Base-by-base conservation (phyloP, 768 basidiomycete genomes). In the Pleurotus ostreatus region DNA sequence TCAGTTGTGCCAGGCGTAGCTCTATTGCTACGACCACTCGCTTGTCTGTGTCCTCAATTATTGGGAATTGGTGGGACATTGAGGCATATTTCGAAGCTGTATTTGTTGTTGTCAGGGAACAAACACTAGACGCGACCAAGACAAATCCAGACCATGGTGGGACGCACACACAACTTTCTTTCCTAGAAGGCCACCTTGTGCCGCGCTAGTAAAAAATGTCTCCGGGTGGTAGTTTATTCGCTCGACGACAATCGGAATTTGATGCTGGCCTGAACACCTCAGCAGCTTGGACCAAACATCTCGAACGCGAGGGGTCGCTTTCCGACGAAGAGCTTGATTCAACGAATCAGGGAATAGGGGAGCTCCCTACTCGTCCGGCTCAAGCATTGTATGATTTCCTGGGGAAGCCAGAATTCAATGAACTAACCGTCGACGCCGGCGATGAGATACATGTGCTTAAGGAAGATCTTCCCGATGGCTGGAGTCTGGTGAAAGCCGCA, bases 251-350 rank as follows among this genome's bases (percentile, higher is more conserved):
- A 39, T 75, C 75, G 60, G 81, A 82, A 49, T 90, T 92, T 62
- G 90, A 91, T 65, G 80, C 84, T 1, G 89, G 90, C 3, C 78
- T 92, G 67, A 90, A 92, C 70, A 78, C 86, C 9, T 91, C 90
- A 1, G 69, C 78, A 5, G 90, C 87, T 9, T 92, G 89, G 90
- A 86, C 88, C 20, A 85, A 82, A 57, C 78, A 82, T 61, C 71
- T 81, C 12, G 79, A 79, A 58, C 66, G 65, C 18, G 71, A 62
- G 16, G 72, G 70, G n/a, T 78, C 80, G 37, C 71, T 81, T 18
- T 85, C 83, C 0, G 82, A 85, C 59, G 83, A 86, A 30, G 80
- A 73, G 38, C 65, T 71, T 11, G 70, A 73, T 38, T 56, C 61
- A 39, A 71, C 64, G 4, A 71, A 67, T 7, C 68, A 73, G 16